Evolutionary conservation across 169 alveolate genomes (phyloP), one percentile per base, ranked within the genome.

Genomic region (Cryptosporidium viatorum): DNA sequence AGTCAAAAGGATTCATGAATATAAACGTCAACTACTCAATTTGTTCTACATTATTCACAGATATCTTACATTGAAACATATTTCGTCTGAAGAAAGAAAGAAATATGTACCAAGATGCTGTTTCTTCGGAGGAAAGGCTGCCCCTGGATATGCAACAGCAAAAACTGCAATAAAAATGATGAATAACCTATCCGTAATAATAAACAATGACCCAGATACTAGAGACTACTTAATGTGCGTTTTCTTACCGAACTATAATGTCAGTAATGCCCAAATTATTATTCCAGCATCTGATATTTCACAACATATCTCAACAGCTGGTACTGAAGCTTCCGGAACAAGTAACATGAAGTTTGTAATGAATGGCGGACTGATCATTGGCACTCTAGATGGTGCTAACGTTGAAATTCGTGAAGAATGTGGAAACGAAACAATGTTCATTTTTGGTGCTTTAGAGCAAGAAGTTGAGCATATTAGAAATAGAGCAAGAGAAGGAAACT

Each of bases 351-450:
- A 97, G 85, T 97, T 96, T 75, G 98, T 95, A 39, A 96, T 97
- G 99, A 97, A 97, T 86, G 99, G 99, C 6, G 95, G 96, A 12
- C 74, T 96, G 37, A 96, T 97, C 33, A 91, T 97, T 50, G 99
- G 99, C 29, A 97, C 99, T 41, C 94, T 95, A 94, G 99, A 97
- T 74, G 99, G 99, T 31, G 99, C 99, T 26, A 97, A 96, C 92
- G 96, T 97, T 45, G 99, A 97, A 92, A 97, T 97, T 52, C 96
- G 97, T 5, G 98, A 96, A 89, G 98, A 97, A 86, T 93, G 97
- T 31, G 98, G 98, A 43, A 65, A 92, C 43, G 97, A 96, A 26
- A 96, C 97, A 68, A 95, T 96, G 95, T 96, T 97, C 91, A 95
- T 96, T 52, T 97, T 97, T 91, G 99, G 99, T 71, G 97, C 97